Evolutionary conservation across 257 asterid species (phyloP), one percentile per base, ranked within the genome.

Genomic region (Plantago elongata): DNA sequence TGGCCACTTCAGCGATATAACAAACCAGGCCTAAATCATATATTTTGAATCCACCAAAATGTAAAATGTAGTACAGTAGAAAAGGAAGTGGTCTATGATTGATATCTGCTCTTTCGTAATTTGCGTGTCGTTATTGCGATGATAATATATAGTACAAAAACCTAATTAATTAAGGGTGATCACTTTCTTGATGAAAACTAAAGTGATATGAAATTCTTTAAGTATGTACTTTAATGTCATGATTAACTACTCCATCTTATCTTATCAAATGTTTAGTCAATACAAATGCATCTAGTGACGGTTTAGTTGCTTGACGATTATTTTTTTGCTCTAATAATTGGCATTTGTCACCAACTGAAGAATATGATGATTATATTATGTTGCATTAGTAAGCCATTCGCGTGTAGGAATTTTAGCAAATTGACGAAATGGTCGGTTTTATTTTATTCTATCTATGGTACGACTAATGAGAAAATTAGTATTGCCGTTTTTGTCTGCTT

Each of bases 341-440:
- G 5, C 38, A 34, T 34, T 34, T 34, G 40, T 34, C 40, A 34
- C 27, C 27, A 22, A 22, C 1, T 22, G 27, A 22, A 22, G 27
- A 22, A 34, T 5, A 0, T 34, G 40, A 34, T 34, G 40, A 5
- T 34, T 34, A 7, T 34, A 7, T 34, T 22, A 22, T 22, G 27
- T 5, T 34, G 40, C 8, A 7, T 34, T 34, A 34, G 8, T 34
- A 34, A 34, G 40, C 5, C 40, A 34, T 34, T 4, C 40, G 40
- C 40, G 40, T 34, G 40, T 52, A 9, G 15, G 18, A 18, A 54
- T 6, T 27, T 54, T 27, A 9, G 59, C 34, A 40, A 54, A 54
- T 17, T 54, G 59, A 54, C 59, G 59, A 54, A 4, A 54, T 54
- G 43, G 59, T 14, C 59, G 59, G 59, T 54, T 52, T 52, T 10